These are phyloP conservation scores for Trametes hirsuta DNA, from an alignment of 1,284 basidiomycete species.

Conservation along the genomic window DNA sequence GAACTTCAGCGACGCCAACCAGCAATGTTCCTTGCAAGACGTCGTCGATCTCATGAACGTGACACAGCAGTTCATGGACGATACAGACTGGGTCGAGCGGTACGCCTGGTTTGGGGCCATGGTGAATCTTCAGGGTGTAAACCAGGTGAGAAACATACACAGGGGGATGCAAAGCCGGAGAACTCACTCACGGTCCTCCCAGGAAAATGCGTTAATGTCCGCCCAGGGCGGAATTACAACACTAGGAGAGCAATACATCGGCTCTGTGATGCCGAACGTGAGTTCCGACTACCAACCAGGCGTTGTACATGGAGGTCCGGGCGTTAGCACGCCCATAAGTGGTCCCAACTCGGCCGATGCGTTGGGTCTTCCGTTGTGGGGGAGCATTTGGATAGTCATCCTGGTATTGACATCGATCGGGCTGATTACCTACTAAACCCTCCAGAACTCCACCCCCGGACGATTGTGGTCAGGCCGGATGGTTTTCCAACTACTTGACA, in stretches of 20 bases:
- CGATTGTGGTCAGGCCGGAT: no score
- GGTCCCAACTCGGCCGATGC: not conserved
- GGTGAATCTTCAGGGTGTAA: conserved; percentile 38
- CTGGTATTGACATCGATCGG: no score
- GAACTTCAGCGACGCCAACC: conserved; percentile 39
- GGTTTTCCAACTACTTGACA: no score
- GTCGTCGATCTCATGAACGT: conserved; percentile 45
- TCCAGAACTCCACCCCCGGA: no score
- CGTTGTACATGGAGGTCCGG: conserved; percentile 27
- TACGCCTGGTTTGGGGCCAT: conserved; percentile 53
- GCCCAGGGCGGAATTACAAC: conserved; percentile 33
- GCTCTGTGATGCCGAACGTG: conserved; percentile 28
- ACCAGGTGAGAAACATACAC: conserved; percentile 24
- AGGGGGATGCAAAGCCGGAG: no score
- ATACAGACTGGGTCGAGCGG: conserved; percentile 45
- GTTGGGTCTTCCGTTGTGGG: not conserved
- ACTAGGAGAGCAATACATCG: conserved; percentile 40
- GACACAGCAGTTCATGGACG: conserved; percentile 46
- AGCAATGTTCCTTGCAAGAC: conserved; percentile 40
- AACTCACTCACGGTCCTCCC: not conserved
- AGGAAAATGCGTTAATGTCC: conserved; percentile 39
- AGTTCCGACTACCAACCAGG: conserved; percentile 28
- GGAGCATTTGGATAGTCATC: no score
- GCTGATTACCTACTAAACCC: no score
- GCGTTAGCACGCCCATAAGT: conserved; percentile 7